Base-by-base conservation (phyloP, 2,329 filamentous ascomycete species). In the Alternaria longipes region DNA sequence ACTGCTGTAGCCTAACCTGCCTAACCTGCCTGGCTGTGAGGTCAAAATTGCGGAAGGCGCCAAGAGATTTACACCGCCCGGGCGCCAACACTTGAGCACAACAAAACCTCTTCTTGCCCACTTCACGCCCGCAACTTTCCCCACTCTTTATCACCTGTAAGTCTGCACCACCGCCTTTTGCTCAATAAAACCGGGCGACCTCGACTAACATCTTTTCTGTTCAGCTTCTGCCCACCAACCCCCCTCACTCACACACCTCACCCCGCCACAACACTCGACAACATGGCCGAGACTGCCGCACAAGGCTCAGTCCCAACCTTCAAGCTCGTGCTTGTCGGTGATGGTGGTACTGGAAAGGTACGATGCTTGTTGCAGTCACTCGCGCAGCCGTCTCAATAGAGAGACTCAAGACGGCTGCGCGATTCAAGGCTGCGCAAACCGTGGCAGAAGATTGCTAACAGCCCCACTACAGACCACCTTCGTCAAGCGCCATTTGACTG, bases 401-500 rank as follows among this genome's bases (percentile, higher is more conserved):
- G 22, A 24, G 22, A 24, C 22, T 45, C 40, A 32, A 14, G 30
- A 44, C 24, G 38, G 16, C 32, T 42, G 55, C 59, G 59, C 55
- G 22, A 38, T n/a, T 26, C 16, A 16, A 57, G 38, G 20, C 30
- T 24, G 26, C 14, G 55, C 50, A 54, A 41, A 38, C 51, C 12
- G 40, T 46, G 44, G 54, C 14, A 38, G 46, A 52, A 40, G 28
- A 46, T 54, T 59, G 60, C 76, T 78, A 69, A 78, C 71, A 45
- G 52, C 24, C 24, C 45, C 52, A 70, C 80, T 47, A 71, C 80
- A 99, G 95, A 99, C 95, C 82, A 99, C 95, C 81, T 99, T 99
- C 84, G 95, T 99, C 88, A 99, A 99, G 91, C 95, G 95, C 81
- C 95, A 99, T 86, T 89, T 98, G 89, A 99, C 95, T 80, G 95